Conservation (phyloP, 345 rosid genomes). For the Moricandia moricandioides region DNA sequence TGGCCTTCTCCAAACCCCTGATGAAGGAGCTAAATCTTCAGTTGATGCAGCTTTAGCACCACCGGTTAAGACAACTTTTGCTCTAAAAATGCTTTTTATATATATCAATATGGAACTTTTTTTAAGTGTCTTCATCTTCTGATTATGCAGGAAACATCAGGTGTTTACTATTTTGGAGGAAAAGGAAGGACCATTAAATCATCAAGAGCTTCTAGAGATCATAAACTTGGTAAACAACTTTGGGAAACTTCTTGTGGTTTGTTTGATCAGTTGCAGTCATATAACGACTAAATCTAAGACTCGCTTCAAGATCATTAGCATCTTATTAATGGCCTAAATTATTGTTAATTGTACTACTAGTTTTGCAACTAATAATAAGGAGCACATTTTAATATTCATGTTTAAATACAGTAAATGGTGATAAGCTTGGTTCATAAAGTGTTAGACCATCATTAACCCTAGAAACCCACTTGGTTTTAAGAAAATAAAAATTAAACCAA, state of each 20-base stretch:
- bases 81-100: background rate
- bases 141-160: conserved; percentile 53
- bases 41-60: conserved; percentile 84
- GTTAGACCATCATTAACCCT: no score
- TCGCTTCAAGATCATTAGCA: background rate
- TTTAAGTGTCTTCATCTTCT: background rate
- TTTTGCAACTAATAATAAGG: background rate
- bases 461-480: no score
- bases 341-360: background rate
- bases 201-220: conserved; percentile 47
- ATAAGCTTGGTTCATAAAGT: background rate
- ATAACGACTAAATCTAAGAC: background rate
- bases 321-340: background rate
- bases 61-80: conserved; percentile 25
- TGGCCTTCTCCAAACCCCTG: conserved; percentile 62
- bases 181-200: conserved; percentile 62
- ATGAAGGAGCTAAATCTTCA: conserved; percentile 53
- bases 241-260: conserved; percentile 58
- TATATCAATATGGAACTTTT: background rate
- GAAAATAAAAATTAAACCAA: no score
- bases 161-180: conserved; percentile 80
- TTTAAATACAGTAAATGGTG: background rate
- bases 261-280: conserved; percentile 17
- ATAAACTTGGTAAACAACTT: conserved; percentile 50
- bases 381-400: background rate